Evolutionary conservation across 139 green algal species (phyloP), one percentile per base, ranked within the genome.

Genomic region (Chlamydomonas incerta): DNA sequence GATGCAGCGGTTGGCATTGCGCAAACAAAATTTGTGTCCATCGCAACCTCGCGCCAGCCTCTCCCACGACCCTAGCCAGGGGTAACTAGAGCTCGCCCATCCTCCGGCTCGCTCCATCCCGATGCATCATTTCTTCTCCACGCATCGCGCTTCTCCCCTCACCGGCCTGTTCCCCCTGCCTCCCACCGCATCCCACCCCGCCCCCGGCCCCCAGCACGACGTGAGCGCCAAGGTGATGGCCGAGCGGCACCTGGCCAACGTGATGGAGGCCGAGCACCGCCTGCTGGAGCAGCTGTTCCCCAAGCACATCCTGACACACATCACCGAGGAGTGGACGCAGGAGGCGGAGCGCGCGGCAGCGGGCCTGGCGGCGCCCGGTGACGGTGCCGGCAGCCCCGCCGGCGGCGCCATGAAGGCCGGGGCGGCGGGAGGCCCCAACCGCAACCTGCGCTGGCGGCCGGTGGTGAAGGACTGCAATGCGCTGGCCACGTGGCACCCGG

Each of bases 241-340:
- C 0, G 81, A 87, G 57, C 70, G 74, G 70, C 69, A 87, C 74
- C 74, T 81, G 55, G 74, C 74, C 1, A 41, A 75, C 3, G 79
- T 85, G 46, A 76, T 87, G 70, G 81, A 87, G 62, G 81, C 74
- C 33, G 81, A 87, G 70, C 81, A 87, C 81, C 52, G 74, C 35
- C 70, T 87, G 35, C 57, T 87, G 57, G 81, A 80, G 81, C 69
- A 87, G 81, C 35, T 87, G 26, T 87, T 87, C 28, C 81, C 81
- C 5, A 68, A 69, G 33, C 81, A 87, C 70, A 76, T 87, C 33
- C 81, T 87, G 0, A 47, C n/a, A 57, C 63, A 72, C 65, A 69
- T 85, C 47, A 73, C 79, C 0, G 65, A 66, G 41, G 68, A 85
- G 65, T 69, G 74, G 55, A 81, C 52, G 14, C 52, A 50, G 72